Base-by-base conservation (phyloP, 2,329 filamentous ascomycete species). In the Orbilia quercus region DNA sequence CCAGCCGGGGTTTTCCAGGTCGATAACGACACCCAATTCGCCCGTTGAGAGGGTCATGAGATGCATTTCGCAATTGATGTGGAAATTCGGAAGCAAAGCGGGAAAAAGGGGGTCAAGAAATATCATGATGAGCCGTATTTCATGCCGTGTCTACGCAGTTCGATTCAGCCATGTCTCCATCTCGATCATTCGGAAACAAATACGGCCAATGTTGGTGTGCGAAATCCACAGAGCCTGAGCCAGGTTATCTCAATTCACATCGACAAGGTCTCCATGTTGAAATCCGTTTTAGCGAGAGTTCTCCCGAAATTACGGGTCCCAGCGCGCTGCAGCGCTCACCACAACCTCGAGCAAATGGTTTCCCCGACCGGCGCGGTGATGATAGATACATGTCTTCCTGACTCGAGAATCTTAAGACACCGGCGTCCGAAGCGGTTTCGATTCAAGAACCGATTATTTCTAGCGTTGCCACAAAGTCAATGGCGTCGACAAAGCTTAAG, bases 261-360 rank as follows among this genome's bases (percentile, higher is more conserved):
- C 2, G n/a, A 28, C 45, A 50, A 5, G 45, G 45, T 50, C 45
- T 12, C 45, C 14, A 36, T 53, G 31, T 44, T 9, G 22, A 53
- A 23, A 53, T 53, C 45, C 28, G 42, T 47, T 38, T 57, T 70
- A 48, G 65, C 65, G 66, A 72, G 63, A 64, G 51, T 59, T 72
- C 42, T 59, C 51, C 66, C 66, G 66, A 72, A 72, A 72, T 72
- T 72, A 58, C 51, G 34, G 57, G 53, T 51, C 63, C 53, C 63
- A 67, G 44, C 44, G 34, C n/a, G 36, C 47, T 20, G 40, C 36
- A 42, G 36, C 23, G n/a, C n/a, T n/a, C 47, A 28, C 40, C 28
- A 31, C 9, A 31, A 31, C 9, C 28, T 31, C 5, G 4, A 9
- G 28, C 28, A 9, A 31, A 9, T n/a, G 28, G 28, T 31, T 9